Conservation (phyloP, 805 yeast genomes). For the Zygosaccharomyces gambellarensis region DNA sequence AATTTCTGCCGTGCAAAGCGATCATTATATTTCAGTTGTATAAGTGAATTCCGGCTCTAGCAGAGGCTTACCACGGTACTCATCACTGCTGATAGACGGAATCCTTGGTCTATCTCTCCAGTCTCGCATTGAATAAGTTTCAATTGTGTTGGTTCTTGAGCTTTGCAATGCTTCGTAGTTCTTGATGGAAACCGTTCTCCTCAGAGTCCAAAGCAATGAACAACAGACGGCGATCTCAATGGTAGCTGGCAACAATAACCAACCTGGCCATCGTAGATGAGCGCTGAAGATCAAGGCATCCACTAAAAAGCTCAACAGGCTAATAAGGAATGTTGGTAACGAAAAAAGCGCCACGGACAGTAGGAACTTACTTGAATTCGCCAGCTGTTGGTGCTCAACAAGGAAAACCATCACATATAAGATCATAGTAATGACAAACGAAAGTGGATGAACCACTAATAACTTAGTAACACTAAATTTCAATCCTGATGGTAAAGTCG, state of each 20-base stretch:
- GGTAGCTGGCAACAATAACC: slow-evolving; percentile 72
- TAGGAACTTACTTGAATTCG: slow-evolving; percentile 40
- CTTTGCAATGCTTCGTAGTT: slow-evolving; percentile 20
- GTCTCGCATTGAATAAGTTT: slow-evolving; percentile 16
- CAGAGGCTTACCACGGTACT: neutral
- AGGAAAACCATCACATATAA: slow-evolving; percentile 40
- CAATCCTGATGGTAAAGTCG: slow-evolving; percentile 50
- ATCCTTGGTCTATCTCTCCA: neutral
- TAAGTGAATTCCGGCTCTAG: slow-evolving; percentile 6
- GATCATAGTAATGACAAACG: slow-evolving; percentile 50
- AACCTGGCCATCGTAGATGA: slow-evolving; percentile 74
- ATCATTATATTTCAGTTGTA: slow-evolving; percentile 1
- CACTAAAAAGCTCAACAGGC: slow-evolving; percentile 70
- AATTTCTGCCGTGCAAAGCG: slow-evolving; percentile 5
- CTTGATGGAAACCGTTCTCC: slow-evolving; percentile 51
- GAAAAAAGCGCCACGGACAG: slow-evolving; percentile 54
- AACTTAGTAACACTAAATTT: slow-evolving; percentile 55
- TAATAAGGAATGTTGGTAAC: slow-evolving; percentile 61
- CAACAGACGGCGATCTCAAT: slow-evolving; percentile 59
- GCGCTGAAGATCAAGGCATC: slow-evolving; percentile 78
- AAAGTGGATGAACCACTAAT: slow-evolving; percentile 62
- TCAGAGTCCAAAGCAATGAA: slow-evolving; percentile 63
- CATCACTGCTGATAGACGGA: neutral
- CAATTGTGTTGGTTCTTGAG: slow-evolving; percentile 8
- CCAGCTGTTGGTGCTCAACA: slow-evolving; percentile 38